Evolutionary conservation across 208 protist species (phyloP).

Genomic region (Crithidia thermophila): DNA sequence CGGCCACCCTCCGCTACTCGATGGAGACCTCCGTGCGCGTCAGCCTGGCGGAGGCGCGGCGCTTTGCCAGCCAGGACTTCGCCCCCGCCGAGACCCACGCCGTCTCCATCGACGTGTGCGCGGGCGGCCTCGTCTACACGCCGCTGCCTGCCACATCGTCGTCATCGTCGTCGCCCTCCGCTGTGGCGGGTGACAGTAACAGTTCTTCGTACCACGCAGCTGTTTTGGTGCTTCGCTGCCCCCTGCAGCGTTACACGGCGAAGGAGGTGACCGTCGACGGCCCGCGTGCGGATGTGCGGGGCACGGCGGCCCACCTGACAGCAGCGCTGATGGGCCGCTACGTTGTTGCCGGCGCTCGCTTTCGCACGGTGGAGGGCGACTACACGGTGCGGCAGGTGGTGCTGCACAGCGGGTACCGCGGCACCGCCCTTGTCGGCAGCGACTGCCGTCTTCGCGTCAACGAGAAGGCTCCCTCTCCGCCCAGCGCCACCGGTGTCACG

Average conservation of each 20-base stretch:
- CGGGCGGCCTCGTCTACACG: constrained; percentile 7
- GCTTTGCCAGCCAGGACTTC: constrained; percentile 56
- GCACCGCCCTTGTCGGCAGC: constrained; percentile 51
- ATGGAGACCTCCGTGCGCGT: constrained; percentile 26
- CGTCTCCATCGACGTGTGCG: constrained; percentile 4
- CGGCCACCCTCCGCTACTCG: constrained; percentile 19
- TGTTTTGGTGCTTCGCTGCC: constrained; percentile 26
- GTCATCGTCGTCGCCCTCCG: too few species aligned
- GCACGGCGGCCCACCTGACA: constrained; percentile 40
- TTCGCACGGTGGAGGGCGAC: constrained; percentile 36
- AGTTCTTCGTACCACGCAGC: background rate
- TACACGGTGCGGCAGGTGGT: constrained; percentile 59
- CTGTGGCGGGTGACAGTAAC: too few species aligned
- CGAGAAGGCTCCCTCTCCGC: constrained; percentile 1
- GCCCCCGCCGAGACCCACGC: constrained; percentile 37
- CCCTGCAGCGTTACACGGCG: constrained; percentile 16
- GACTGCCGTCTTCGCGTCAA: constrained; percentile 68
- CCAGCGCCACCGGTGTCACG: background rate
- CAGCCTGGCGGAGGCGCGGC: constrained; percentile 21
- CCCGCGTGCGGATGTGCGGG: constrained; percentile 12
- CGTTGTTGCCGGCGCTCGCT: constrained; percentile 44
- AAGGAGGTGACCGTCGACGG: constrained; percentile 33
- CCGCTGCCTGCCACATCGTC: background rate
- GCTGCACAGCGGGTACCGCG: constrained; percentile 52
- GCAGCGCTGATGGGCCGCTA: constrained; percentile 54